Evolutionary conservation across 2,329 filamentous ascomycete genomes (phyloP).

Genomic region (Akanthomyces uredinophilus): DNA sequence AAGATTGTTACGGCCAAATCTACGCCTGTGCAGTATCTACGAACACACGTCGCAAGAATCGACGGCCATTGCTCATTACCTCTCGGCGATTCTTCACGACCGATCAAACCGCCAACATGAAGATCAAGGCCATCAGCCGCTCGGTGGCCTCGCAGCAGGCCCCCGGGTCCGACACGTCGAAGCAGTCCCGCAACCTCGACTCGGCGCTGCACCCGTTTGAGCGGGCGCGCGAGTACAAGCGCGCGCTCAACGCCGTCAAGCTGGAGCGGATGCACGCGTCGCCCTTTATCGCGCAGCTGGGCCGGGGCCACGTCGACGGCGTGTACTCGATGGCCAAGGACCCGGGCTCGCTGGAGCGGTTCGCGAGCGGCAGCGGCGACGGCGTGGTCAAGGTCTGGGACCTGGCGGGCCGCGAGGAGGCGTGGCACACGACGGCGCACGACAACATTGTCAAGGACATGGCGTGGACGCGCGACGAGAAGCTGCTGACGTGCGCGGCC

Average conservation of each 20-base stretch:
- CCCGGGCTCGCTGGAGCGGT: slow-evolving; percentile 64
- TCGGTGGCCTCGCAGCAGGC: slow-evolving; percentile 60
- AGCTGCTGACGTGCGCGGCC: slow-evolving; percentile 78
- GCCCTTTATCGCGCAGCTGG: slow-evolving; percentile 77
- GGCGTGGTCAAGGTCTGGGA: slow-evolving; percentile 94
- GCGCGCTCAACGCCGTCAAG: slow-evolving; percentile 72
- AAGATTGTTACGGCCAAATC: neutral
- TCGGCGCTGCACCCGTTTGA: slow-evolving; percentile 87
- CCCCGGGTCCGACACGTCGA: slow-evolving; percentile 60
- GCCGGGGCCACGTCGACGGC: slow-evolving; percentile 87
- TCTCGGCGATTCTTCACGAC: neutral
- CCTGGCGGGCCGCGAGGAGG: slow-evolving; percentile 62
- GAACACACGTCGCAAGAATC: neutral
- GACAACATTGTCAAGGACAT: slow-evolving; percentile 91
- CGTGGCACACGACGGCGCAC: slow-evolving; percentile 77
- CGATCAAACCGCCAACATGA: slow-evolving; percentile 32
- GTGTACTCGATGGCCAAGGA: slow-evolving; percentile 75
- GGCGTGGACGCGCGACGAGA: slow-evolving; percentile 81
- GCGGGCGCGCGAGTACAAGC: slow-evolving; percentile 67
- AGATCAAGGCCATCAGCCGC: slow-evolving; percentile 63
- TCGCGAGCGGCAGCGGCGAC: slow-evolving; percentile 84
- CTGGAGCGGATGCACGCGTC: slow-evolving; percentile 82
- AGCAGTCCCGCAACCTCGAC: slow-evolving; percentile 68
- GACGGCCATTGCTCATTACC: neutral
- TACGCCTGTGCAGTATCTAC: neutral